These are phyloP conservation scores for Microcos paniculata DNA, from an alignment of 345 rosid genomes.

Conservation along the genomic window DNA sequence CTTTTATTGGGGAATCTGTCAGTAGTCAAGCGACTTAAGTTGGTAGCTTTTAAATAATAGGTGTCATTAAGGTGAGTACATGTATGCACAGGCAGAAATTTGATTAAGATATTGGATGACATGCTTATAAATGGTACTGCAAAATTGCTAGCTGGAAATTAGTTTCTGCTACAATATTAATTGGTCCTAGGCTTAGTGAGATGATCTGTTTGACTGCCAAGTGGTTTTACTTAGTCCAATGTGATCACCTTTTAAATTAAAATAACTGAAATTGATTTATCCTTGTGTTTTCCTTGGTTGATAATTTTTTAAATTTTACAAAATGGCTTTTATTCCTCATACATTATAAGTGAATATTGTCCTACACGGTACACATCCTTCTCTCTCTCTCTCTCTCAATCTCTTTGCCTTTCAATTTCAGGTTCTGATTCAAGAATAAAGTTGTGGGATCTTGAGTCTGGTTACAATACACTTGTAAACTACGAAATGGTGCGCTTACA, in stretches of 20 bases:
- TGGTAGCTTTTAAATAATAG: background rate
- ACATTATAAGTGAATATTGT: too few species aligned
- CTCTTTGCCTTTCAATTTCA: constrained; percentile 29
- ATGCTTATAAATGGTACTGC: background rate
- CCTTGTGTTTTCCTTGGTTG: background rate
- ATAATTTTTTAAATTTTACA: background rate
- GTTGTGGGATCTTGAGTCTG: constrained; percentile 91
- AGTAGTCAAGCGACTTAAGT: background rate
- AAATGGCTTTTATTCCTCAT: background rate
- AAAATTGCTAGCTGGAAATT: background rate
- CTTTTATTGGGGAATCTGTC: background rate
- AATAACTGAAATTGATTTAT: background rate
- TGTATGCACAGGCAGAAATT: background rate
- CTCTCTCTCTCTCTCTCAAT: background rate
- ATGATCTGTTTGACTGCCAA: background rate
- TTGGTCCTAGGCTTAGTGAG: background rate
- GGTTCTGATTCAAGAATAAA: constrained; percentile 96
- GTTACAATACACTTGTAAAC: constrained; percentile 91
- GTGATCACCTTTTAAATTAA: background rate
- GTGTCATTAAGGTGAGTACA: background rate
- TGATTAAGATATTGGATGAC: background rate
- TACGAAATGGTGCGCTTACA: constrained; percentile 83
- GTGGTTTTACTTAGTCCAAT: background rate
- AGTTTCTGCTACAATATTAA: background rate
- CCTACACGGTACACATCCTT: too few species aligned